Percentiles rank a stretch among this genome's conserved stretches.
Conservation (phyloP, 352 stramenopile genomes). For the Phytophthora multivora region DNA sequence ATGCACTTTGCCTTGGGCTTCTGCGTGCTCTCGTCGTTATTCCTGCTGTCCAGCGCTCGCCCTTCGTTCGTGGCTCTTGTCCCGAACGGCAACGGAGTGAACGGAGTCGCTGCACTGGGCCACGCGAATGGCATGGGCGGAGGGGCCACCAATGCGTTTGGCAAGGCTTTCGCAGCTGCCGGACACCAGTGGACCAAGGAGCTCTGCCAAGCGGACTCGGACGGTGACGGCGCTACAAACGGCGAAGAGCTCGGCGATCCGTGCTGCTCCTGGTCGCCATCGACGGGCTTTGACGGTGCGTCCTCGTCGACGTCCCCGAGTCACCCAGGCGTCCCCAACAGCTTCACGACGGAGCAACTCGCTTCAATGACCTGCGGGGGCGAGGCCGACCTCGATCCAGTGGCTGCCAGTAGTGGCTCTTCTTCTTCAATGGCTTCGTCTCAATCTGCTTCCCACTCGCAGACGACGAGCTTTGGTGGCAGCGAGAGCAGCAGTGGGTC, state of each 20-base stretch:
- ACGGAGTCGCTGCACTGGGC: conserved; percentile 57
- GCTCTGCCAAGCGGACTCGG: conserved; percentile 70
- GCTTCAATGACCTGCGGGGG: conserved; percentile 37
- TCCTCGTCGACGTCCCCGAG: conserved; percentile 18
- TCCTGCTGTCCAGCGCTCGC: conserved; percentile 21
- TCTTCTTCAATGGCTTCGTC: conserved; percentile 14
- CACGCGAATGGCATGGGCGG: conserved; percentile 55
- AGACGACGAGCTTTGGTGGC: conserved; percentile 5
- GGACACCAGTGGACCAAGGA: conserved; percentile 53
- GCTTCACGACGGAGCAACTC: conserved; percentile 43
- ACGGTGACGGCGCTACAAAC: conserved; percentile 86
- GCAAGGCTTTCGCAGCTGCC: conserved; percentile 49
- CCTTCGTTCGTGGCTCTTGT: conserved; percentile 61
- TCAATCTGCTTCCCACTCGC: conserved; percentile 6
- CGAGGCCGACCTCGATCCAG: conserved; percentile 24
- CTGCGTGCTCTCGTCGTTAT: conserved; percentile 6
- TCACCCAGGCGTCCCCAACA: conserved; percentile 46
- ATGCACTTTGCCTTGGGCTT: conserved; percentile 29
- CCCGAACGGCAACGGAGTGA: conserved; percentile 58
- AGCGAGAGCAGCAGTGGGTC: conserved; percentile 21
- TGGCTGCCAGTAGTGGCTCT: conserved; percentile 6
- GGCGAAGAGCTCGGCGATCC: conserved; percentile 90
- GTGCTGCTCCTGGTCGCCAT: conserved; percentile 70
- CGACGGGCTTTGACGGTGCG: conserved; percentile 13
- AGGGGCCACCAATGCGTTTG: conserved; percentile 66